These are phyloP conservation scores for Mrakia gelida DNA, from an alignment of 768 basidiomycete species.

Conservation along the genomic window DNA sequence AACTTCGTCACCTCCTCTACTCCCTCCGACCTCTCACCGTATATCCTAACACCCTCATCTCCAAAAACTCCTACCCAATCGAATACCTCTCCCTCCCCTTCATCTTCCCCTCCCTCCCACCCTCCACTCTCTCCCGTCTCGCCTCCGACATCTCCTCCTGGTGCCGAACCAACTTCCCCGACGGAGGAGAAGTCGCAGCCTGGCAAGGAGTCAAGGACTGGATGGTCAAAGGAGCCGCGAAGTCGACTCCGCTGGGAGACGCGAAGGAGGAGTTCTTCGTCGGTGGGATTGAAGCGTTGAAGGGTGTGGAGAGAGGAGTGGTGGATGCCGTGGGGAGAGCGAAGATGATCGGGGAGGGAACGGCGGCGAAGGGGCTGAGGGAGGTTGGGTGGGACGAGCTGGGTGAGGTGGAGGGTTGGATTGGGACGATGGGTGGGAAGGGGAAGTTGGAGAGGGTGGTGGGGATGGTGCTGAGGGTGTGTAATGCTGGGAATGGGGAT, in stretches of 20 bases:
- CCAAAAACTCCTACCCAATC: neutral
- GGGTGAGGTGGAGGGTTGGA: neutral
- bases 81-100: constrained; percentile 22
- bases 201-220: constrained; percentile 8
- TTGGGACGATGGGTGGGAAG: neutral
- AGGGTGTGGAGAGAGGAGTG: neutral
- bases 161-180: neutral
- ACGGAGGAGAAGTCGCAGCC: neutral
- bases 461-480: neutral
- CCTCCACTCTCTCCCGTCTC: constrained; percentile 1
- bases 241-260: neutral
- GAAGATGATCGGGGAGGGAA: neutral
- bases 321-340: neutral
- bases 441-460: neutral
- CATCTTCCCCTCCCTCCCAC: constrained; percentile 14
- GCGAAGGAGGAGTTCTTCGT: neutral
- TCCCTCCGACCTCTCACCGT: constrained; percentile 74
- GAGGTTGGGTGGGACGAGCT: neutral
- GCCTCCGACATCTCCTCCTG: constrained; percentile 4
- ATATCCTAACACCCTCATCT: constrained; percentile 69
- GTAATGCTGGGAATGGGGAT: neutral
- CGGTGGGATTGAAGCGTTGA: neutral
- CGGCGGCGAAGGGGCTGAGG: neutral
- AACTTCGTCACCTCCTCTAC: constrained; percentile 71
- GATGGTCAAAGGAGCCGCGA: constrained; percentile 4